Conservation (phyloP, 768 basidiomycete species). For the Thelephora ganbajun region DNA sequence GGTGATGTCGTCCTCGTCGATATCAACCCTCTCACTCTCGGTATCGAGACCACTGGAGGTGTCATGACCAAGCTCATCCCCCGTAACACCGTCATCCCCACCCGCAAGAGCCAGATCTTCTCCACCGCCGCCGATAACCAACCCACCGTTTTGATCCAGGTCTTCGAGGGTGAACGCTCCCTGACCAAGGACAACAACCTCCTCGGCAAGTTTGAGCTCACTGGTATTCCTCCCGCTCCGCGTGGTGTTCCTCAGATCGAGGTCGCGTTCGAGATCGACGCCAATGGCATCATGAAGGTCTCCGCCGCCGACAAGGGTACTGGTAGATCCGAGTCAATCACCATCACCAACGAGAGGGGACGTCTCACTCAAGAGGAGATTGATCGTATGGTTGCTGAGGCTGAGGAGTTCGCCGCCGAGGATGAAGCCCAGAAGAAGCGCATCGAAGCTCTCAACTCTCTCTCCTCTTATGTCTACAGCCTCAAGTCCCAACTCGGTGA, state of each 20-base stretch:
- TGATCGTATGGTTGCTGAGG: constrained; percentile 90
- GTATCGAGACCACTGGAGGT: constrained; percentile 47
- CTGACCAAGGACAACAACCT: constrained; percentile 34
- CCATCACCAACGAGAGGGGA: constrained; percentile 92
- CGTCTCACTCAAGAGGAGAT: constrained; percentile 56
- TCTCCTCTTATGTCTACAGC: constrained; percentile 74
- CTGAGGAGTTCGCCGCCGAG: constrained; percentile 78
- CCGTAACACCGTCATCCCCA: constrained; percentile 45
- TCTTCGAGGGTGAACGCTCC: constrained; percentile 27
- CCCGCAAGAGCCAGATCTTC: constrained; percentile 42
- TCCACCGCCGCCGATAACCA: constrained; percentile 41
- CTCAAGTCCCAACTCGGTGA: constrained; percentile 82
- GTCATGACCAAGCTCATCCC: constrained; percentile 45
- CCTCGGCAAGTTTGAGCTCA: constrained; percentile 33
- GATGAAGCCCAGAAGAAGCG: constrained; percentile 69
- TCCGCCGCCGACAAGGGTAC: constrained; percentile 90
- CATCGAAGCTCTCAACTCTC: constrained; percentile 72
- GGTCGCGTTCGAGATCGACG: constrained; percentile 36
- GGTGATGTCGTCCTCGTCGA: constrained; percentile 87
- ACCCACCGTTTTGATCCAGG: constrained; percentile 22
- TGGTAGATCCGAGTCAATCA: constrained; percentile 79
- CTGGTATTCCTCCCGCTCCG: constrained; percentile 29
- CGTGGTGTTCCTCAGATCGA: constrained; percentile 18
- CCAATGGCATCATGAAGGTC: constrained; percentile 70
- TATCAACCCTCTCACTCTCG: constrained; percentile 51